Evolutionary conservation across 2,329 filamentous ascomycete species (phyloP).

Genomic region (Microcyclospora tardicrescens): DNA sequence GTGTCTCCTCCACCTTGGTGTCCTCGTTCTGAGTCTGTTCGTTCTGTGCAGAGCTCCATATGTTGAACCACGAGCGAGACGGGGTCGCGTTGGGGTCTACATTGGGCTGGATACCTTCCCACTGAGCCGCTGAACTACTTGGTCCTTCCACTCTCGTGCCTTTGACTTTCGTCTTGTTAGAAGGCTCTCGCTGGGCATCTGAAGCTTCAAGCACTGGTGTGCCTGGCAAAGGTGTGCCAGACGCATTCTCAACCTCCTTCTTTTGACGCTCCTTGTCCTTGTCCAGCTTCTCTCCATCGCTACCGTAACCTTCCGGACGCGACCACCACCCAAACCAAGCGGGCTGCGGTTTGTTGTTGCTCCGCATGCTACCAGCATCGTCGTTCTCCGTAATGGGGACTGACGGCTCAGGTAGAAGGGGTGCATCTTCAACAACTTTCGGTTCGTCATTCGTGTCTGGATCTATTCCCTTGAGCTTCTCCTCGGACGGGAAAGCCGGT

Average conservation of each 20-base stretch:
- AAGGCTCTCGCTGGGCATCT: slow-evolving; percentile 1
- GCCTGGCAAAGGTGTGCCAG: slow-evolving; percentile 29
- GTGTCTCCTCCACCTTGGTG: slow-evolving; percentile 6
- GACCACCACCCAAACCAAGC: slow-evolving; percentile 40
- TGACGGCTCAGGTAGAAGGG: slow-evolving; percentile 31
- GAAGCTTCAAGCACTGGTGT: slow-evolving; percentile 9
- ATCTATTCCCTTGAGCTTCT: slow-evolving; percentile 12
- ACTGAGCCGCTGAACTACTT: slow-evolving; percentile 1
- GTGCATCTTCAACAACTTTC: slow-evolving; percentile 24
- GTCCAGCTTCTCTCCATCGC: slow-evolving; percentile 24
- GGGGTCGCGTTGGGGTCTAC: slow-evolving; percentile 2
- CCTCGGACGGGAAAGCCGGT: slow-evolving; percentile 13
- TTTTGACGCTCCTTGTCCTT: slow-evolving; percentile 14
- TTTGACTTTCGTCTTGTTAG: not conserved
- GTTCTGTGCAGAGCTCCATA: slow-evolving; percentile 38
- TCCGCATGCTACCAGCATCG: slow-evolving; percentile 7
- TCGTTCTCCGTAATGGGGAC: slow-evolving; percentile 9
- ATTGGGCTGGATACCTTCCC: slow-evolving; percentile 8
- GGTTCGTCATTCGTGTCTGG: slow-evolving; percentile 10
- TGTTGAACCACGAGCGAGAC: slow-evolving; percentile 35
- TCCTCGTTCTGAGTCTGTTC: slow-evolving; percentile 17
- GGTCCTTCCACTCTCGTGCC: not conserved
- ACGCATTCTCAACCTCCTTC: slow-evolving; percentile 24
- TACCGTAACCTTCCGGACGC: slow-evolving; percentile 33
- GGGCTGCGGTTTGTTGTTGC: slow-evolving; percentile 14